Evolutionary conservation across 2,329 filamentous ascomycete genomes (phyloP).

Genomic region (Ceratocystis alfenasii): DNA sequence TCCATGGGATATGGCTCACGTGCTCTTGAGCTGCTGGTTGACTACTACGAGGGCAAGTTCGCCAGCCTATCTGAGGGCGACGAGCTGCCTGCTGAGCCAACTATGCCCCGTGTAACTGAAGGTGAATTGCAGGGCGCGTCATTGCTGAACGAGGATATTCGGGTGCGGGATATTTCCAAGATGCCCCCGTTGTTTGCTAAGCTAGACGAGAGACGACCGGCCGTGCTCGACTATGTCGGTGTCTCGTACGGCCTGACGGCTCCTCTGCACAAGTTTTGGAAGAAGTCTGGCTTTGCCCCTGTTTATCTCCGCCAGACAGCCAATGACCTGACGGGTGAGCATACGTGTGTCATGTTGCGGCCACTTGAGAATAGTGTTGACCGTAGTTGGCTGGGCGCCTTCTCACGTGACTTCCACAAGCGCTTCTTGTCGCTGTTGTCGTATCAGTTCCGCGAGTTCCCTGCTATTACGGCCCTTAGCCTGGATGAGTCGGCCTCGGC

Average conservation of each 20-base stretch:
- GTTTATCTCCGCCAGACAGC: slow-evolving; percentile 91
- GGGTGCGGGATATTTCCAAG: slow-evolving; percentile 74
- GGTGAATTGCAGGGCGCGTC: slow-evolving; percentile 64
- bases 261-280: slow-evolving; percentile 92
- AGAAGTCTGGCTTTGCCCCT: slow-evolving; percentile 70
- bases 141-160: slow-evolving; percentile 76
- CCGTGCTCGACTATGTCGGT: slow-evolving; percentile 78
- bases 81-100: slow-evolving; percentile 38
- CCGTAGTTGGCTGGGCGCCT: slow-evolving; percentile 75
- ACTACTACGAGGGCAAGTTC: slow-evolving; percentile 94
- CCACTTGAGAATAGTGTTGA: slow-evolving; percentile 60
- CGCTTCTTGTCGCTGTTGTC: slow-evolving; percentile 84
- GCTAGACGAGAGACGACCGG: slow-evolving; percentile 68
- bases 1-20: slow-evolving; percentile 88
- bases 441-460: slow-evolving; percentile 82
- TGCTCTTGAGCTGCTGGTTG: slow-evolving; percentile 71
- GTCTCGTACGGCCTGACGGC: slow-evolving; percentile 89
- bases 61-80: slow-evolving; percentile 66
- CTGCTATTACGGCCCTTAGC: slow-evolving; percentile 64
- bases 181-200: slow-evolving; percentile 93
- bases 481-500: slow-evolving; percentile 75
- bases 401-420: slow-evolving; percentile 82
- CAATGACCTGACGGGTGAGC: slow-evolving; percentile 92
- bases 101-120: slow-evolving; percentile 71
- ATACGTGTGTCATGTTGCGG: slow-evolving; percentile 94